These are phyloP conservation scores for Penicillium olsonii DNA, from an alignment of 2,329 filamentous ascomycete genomes.

Conservation along the genomic window DNA sequence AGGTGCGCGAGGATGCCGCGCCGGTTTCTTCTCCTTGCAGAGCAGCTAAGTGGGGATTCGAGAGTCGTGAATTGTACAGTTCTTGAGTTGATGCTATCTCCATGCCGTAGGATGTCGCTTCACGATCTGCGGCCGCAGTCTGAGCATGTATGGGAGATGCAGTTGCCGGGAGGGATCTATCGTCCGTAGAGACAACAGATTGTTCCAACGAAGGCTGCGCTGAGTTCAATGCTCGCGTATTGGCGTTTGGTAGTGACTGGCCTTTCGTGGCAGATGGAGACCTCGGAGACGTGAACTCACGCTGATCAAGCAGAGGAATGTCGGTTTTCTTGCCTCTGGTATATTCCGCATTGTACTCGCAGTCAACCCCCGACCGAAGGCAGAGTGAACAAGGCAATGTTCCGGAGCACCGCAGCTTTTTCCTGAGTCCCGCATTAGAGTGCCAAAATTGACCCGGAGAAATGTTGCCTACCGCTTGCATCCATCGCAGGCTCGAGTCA, in stretches of 20 bases:
- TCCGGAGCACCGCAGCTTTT: constrained; percentile 43
- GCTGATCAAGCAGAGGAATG: constrained; percentile 33
- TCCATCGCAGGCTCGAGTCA: constrained; percentile 51
- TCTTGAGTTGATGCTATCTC: neutral
- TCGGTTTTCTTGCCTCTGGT: constrained; percentile 48
- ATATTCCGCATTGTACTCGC: constrained; percentile 55
- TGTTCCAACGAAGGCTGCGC: neutral
- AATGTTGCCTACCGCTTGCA: constrained; percentile 48
- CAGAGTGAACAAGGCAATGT: constrained; percentile 44
- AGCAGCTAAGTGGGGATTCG: neutral
- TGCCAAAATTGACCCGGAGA: neutral
- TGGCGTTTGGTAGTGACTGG: neutral
- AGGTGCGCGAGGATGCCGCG: neutral
- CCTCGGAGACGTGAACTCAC: constrained; percentile 8
- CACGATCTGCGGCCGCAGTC: neutral
- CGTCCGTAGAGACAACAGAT: neutral
- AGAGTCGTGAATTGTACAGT: neutral
- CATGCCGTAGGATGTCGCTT: neutral
- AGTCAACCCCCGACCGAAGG: constrained; percentile 32
- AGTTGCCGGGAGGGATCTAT: neutral
- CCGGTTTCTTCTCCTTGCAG: neutral
- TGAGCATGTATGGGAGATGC: neutral
- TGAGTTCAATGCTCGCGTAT: neutral
- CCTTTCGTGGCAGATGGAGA: neutral
- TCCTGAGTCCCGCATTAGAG: constrained; percentile 12